Evolutionary conservation across 345 rosid genomes (phyloP).

Genomic region (Heritiera fomes): DNA sequence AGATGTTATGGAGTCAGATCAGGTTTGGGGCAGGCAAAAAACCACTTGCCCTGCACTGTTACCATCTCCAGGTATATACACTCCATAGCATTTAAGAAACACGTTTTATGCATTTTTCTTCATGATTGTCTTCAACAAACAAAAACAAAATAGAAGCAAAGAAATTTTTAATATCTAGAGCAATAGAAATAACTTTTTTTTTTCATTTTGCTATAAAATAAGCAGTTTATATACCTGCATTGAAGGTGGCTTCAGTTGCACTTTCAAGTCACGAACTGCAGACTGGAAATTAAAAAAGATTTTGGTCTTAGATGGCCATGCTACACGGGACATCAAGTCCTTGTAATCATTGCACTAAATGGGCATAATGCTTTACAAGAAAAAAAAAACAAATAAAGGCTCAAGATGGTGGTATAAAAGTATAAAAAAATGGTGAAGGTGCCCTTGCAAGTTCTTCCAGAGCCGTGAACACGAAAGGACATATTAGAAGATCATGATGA

Average conservation of each 20-base stretch:
- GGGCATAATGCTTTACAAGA: background rate
- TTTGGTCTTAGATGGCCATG: slow-evolving; percentile 4
- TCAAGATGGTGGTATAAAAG: background rate
- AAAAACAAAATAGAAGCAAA: background rate
- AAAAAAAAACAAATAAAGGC: background rate
- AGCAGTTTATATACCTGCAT: slow-evolving; percentile 69
- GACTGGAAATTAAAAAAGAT: slow-evolving; percentile 50
- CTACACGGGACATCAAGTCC: slow-evolving; percentile 1
- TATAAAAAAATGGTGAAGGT: background rate
- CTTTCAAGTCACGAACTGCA: slow-evolving; percentile 89
- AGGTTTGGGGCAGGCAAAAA: background rate
- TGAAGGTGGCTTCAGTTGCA: slow-evolving; percentile 93
- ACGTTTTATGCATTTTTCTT: background rate
- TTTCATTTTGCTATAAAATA: background rate
- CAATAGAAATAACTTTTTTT: background rate
- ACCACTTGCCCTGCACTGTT: background rate
- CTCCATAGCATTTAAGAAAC: background rate
- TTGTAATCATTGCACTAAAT: background rate
- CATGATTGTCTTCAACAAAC: background rate
- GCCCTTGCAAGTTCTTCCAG: background rate
- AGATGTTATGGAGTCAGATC: background rate
- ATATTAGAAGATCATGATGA: background rate
- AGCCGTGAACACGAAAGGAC: background rate
- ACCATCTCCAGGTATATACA: background rate
- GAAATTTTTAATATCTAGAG: background rate